Percentiles rank a stretch among this genome's conserved stretches.
Evolutionary conservation across 108 stramenopile genomes (phyloP).

Genomic region (Nannochloropsis salina): DNA sequence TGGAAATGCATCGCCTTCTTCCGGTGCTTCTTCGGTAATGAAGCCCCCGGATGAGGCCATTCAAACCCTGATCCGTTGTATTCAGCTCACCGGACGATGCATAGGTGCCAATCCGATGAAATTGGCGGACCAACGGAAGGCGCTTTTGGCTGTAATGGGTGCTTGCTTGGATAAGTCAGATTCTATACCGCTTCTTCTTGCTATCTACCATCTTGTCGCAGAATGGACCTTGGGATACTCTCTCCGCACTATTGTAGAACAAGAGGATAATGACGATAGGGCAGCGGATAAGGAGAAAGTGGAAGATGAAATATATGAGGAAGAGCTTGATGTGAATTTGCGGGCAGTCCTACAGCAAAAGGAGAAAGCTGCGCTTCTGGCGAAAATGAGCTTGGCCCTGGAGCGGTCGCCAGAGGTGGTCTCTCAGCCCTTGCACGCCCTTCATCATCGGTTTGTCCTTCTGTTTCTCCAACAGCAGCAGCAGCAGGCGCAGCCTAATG

Average conservation of each 20-base stretch:
- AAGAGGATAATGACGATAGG: too few relatives aligned
- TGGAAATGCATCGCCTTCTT: background rate
- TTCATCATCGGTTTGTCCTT: conserved; percentile 2
- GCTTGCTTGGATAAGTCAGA: background rate
- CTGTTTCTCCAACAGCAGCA: background rate
- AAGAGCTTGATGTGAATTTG: background rate
- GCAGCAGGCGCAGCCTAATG: background rate
- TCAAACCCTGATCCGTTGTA: conserved; percentile 8
- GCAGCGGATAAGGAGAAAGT: background rate
- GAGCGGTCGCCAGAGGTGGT: conserved; percentile 41
- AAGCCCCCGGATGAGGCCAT: conserved; percentile 12
- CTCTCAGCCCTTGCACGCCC: conserved; percentile 27
- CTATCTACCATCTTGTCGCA: conserved; percentile 7
- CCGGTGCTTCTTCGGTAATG: background rate
- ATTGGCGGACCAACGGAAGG: background rate
- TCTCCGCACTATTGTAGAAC: background rate
- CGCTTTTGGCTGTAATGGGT: background rate
- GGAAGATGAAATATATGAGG: background rate
- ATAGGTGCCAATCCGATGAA: background rate
- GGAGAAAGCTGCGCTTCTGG: conserved; percentile 33
- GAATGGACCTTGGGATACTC: conserved; percentile 10
- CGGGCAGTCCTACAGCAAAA: background rate
- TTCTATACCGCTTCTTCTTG: background rate
- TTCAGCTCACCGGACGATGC: background rate
- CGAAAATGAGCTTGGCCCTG: conserved; percentile 28